These are phyloP conservation scores for Entomortierella parvispora DNA, from an alignment of 192 early-diverging fungal genomes.

Conservation along the genomic window DNA sequence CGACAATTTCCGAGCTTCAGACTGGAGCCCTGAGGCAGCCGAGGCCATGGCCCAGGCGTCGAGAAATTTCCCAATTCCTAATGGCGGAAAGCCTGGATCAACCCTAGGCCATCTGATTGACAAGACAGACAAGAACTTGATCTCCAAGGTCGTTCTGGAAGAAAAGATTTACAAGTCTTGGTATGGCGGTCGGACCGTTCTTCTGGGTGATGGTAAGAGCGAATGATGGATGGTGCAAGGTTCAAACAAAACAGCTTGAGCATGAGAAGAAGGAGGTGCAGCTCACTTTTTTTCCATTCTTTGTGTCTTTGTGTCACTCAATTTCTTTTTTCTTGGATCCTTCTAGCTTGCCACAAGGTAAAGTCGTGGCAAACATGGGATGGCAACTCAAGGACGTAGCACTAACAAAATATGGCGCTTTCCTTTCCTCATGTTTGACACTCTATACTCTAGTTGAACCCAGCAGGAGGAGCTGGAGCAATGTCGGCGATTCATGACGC, in stretches of 20 bases:
- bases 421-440: too few species aligned
- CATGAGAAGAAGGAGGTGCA: not conserved
- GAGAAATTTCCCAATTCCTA: not conserved
- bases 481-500: too few species aligned
- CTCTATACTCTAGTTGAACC: too few species aligned
- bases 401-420: too few species aligned
- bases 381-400: too few species aligned
- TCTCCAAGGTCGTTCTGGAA: slow-evolving; percentile 19
- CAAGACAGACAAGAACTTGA: not conserved
- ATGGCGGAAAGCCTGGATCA: not conserved
- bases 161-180: slow-evolving; percentile 21
- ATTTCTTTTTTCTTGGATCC: too few species aligned
- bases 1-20: not conserved
- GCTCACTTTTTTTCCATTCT: not conserved
- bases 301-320: too few species aligned
- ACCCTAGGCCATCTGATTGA: slow-evolving; percentile 15
- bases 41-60: slow-evolving; percentile 8
- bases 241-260: not conserved
- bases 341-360: slow-evolving; percentile 5
- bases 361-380: too few species aligned
- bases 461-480: too few species aligned
- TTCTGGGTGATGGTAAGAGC: slow-evolving; percentile 6
- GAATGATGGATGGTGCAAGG: not conserved
- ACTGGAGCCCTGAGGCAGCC: slow-evolving; percentile 17
- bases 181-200: slow-evolving; percentile 6